Evolutionary conservation across 441 rosid species (phyloP), one percentile per base, ranked within the genome.

Genomic region (Aleurites moluccanus): DNA sequence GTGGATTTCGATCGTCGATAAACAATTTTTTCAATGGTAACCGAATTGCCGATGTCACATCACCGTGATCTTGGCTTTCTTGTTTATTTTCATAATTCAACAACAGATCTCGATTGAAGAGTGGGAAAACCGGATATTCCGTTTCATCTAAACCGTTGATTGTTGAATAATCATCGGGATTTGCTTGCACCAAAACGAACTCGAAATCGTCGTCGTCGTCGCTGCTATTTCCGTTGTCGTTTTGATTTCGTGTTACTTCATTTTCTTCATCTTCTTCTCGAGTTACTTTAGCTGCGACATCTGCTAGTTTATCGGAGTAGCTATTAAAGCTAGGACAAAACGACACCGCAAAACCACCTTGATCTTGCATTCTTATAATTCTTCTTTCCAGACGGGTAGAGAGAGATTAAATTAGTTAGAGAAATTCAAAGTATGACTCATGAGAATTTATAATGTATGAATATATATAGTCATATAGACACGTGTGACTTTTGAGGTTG

Each of bases 241-340:
- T 52, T 28, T 2, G 30, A 10, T 62, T 53, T 9, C 20, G 40
- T 21, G 4, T 14, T 13, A 27, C n/a, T 10, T 3, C 25, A 3
- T 64, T 42, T 4, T 57, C 35, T 9, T 14, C 13, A n/a, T 75
- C 79, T 11, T 85, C 88, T 5, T 70, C 49, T 67, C 16, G 47
- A 87, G 92, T 65, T 74, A 88, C 92, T 67, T 76, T 55, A 45
- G 61, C 79, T 33, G 91, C 97, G 71, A 81, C 57, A 42, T 80
- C 83, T 1, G 77, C 75, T 6, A 82, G 75, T 10, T 64, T 79
- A 38, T 83, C 77, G 40, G 81, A 80, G 81, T 94, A 92, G 79
- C 82, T 78, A 72, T 72, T 90, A 85, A 94, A 92, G 83, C 97
- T 92, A 47, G 88, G 98, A 50, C 88, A 94, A 77, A 85, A 79